Evolutionary conservation across 2,329 filamentous ascomycete genomes (phyloP), one percentile per base, ranked within the genome.

Genomic region (Thielaviopsis musarum): DNA sequence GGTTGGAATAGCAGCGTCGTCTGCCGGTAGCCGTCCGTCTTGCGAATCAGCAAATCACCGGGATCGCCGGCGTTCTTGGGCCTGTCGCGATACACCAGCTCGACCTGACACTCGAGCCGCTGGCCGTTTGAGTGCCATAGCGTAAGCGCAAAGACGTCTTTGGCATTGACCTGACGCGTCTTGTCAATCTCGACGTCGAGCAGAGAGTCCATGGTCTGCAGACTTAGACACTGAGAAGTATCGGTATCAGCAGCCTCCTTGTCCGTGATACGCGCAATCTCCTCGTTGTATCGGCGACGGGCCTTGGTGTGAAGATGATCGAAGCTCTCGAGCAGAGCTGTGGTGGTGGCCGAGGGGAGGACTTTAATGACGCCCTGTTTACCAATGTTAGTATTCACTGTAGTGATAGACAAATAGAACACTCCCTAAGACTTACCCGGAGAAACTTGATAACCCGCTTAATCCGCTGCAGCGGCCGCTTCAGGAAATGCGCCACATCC

Each of bases 1-100:
- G 93, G 91, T n/a, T 91, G 87, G 66, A 98, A 95, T 0, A 98
- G 77, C 4, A 98, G 78, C 83, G 89, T 97, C 28, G 76, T 74
- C 58, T 83, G 81, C 15, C 85, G 83, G 5, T 79, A 78, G 57
- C 81, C 79, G 52, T 90, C 89, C n/a, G 90, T 82, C 70, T 97
- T 91, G 64, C 91, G 91, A 60, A 98, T 85, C 22, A 98, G 79
- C n/a, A 98, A 69, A 69, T 98, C 93, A 6, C 91, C 90, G 55
- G 80, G 75, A 63, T 85, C 80, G 2, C 80, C 79, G 41, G 79
- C 76, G 55, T 81, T 79, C n/a, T 79, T 76, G 24, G 82, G 76
- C 65, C 88, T 88, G 67, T 97, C 91, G 67, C 93, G 82, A 64
- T 91, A 80, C 15, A 97, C 78, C 30, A 98, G 69, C 69, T 98